Conservation (phyloP, 768 basidiomycete species). For the Hygrophorus pudorinus region DNA sequence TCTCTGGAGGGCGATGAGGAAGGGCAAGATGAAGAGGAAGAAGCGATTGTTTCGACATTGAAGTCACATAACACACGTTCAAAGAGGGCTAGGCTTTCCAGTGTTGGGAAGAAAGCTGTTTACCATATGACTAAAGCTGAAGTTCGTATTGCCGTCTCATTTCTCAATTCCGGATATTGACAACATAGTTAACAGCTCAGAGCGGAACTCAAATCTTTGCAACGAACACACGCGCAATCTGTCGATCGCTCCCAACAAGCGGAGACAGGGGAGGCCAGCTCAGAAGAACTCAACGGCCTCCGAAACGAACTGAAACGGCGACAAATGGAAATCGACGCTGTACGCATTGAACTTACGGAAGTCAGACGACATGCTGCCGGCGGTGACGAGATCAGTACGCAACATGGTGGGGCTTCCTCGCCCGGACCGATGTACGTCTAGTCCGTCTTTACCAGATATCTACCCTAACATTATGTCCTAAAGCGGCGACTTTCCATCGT, state of each 20-base stretch:
- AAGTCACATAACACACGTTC: not conserved
- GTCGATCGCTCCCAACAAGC: conserved; percentile 19
- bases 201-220: conserved; percentile 17
- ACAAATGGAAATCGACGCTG: conserved; percentile 19
- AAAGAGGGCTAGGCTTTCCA: conserved; percentile 8
- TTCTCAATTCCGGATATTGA: not conserved
- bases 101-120: conserved; percentile 13
- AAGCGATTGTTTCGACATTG: not conserved
- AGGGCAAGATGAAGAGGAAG: conserved; percentile 1
- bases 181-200: conserved; percentile 16
- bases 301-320: conserved; percentile 16
- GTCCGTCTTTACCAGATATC: not conserved
- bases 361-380: conserved; percentile 1
- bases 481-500: not conserved
- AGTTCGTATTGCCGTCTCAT: conserved; percentile 16
- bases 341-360: conserved; percentile 17
- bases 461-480: not conserved
- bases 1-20: not conserved
- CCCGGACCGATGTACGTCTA: not conserved
- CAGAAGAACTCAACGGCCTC: conserved; percentile 21
- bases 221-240: conserved; percentile 14
- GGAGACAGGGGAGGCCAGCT: conserved; percentile 23
- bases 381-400: not conserved
- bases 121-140: conserved; percentile 31
- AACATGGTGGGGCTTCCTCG: not conserved